phyloP scores from a whole-genome alignment of 192 early-diverging fungal genomes.

The Paraglomus occultum region DNA sequence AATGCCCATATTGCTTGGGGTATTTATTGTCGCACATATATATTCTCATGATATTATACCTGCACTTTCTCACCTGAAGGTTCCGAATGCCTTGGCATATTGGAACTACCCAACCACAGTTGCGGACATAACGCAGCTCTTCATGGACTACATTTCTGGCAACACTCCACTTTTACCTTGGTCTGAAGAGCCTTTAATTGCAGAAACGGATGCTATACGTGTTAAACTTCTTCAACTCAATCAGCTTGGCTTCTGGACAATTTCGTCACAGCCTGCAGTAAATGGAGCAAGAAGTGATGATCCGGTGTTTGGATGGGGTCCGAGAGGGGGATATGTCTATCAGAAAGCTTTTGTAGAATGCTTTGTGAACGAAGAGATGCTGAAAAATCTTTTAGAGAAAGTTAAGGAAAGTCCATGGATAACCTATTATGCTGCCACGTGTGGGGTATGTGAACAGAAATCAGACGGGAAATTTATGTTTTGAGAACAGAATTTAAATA shows the following conservation, averaged over 20 bases:
- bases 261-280: slow-evolving; percentile 81
- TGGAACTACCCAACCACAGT: slow-evolving; percentile 62
- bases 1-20: slow-evolving; percentile 12
- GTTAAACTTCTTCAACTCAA: slow-evolving; percentile 58
- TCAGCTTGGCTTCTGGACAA: slow-evolving; percentile 67
- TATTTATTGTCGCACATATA: no score
- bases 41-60: neutral
- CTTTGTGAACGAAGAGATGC: slow-evolving; percentile 63
- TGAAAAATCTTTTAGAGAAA: slow-evolving; percentile 52
- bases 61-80: slow-evolving; percentile 7
- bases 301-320: slow-evolving; percentile 79
- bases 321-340: slow-evolving; percentile 79
- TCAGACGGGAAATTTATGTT: slow-evolving; percentile 26
- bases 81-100: slow-evolving; percentile 54
- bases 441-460: slow-evolving; percentile 45
- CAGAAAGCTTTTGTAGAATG: slow-evolving; percentile 87
- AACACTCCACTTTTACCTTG: slow-evolving; percentile 67
- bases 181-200: slow-evolving; percentile 57
- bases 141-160: slow-evolving; percentile 64
- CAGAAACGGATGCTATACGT: slow-evolving; percentile 65
- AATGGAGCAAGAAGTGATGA: slow-evolving; percentile 69
- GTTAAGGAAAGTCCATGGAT: slow-evolving; percentile 62
- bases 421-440: slow-evolving; percentile 91
- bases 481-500: neutral
- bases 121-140: slow-evolving; percentile 62